Evolutionary conservation across 2,329 filamentous ascomycete genomes (phyloP).

Genomic region (Aaosphaeria pasadenensis): DNA sequence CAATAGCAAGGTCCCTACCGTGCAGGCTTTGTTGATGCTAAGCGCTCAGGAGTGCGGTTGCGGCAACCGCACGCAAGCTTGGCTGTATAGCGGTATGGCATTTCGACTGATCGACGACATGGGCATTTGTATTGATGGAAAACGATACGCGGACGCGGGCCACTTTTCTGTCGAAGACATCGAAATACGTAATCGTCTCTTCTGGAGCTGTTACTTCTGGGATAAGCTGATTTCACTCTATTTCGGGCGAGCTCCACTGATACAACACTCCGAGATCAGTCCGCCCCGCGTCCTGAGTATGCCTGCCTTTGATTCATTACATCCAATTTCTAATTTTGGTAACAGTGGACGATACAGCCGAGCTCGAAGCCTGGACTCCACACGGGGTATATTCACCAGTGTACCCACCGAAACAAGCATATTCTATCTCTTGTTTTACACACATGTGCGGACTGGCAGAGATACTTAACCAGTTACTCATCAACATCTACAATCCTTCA

Average conservation of each 20-base stretch:
- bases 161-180: neutral
- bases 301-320: too few species aligned
- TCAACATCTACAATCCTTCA: too few species aligned
- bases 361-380: neutral
- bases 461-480: neutral
- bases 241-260: neutral
- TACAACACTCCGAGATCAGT: too few species aligned
- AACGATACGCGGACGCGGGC: too few species aligned
- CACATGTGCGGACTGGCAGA: neutral
- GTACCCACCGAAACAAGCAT: neutral
- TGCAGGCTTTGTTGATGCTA: neutral
- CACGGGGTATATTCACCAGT: neutral
- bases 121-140: neutral
- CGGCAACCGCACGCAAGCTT: neutral
- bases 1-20: neutral
- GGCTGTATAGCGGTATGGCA: neutral
- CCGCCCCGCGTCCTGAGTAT: too few species aligned
- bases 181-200: neutral
- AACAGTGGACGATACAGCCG: neutral
- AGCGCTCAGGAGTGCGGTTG: neutral
- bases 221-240: neutral
- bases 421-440: neutral
- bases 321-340: neutral
- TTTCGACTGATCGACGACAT: neutral
- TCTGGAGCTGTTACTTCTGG: neutral